Conservation (phyloP, 495 filamentous ascomycete species). For the Xylaria bambusicola region DNA sequence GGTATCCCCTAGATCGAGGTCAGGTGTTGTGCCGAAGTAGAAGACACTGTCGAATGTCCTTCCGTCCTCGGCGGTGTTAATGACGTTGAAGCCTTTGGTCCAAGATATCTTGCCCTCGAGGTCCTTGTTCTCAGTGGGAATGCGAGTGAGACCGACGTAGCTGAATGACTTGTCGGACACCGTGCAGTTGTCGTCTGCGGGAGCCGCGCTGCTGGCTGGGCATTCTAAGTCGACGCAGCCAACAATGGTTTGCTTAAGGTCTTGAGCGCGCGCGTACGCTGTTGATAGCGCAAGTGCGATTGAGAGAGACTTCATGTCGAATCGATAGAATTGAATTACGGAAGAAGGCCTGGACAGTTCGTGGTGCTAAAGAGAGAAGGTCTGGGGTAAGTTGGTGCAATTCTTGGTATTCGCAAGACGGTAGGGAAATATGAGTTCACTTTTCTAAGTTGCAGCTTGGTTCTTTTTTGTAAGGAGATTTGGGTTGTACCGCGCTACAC, state of each 20-base stretch:
- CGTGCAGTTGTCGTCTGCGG: constrained; percentile 24
- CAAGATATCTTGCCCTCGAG: constrained; percentile 29
- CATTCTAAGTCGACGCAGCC: constrained; percentile 28
- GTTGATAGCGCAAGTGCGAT: too few species aligned
- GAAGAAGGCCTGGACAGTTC: too few species aligned
- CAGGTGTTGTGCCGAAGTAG: constrained; percentile 25
- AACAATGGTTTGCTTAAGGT: constrained; percentile 29
- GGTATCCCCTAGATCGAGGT: constrained; percentile 4
- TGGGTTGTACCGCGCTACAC: too few species aligned
- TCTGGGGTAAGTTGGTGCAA: too few species aligned
- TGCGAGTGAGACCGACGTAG: constrained; percentile 22
- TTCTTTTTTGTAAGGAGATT: too few species aligned
- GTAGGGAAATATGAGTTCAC: too few species aligned
- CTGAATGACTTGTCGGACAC: constrained; percentile 25
- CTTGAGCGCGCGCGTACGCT: too few species aligned
- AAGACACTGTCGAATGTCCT: constrained; percentile 18
- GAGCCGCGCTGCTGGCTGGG: constrained; percentile 16
- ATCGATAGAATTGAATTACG: too few species aligned
- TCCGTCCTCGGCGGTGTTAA: neutral
- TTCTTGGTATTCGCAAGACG: too few species aligned
- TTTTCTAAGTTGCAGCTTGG: too few species aligned
- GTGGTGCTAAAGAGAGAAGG: too few species aligned
- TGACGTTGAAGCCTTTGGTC: constrained; percentile 18
- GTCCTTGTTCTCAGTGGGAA: constrained; percentile 10
- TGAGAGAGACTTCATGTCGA: too few species aligned